Evolutionary conservation across 2,329 filamentous ascomycete species (phyloP).

Genomic region (Hymenoscyphus scutula): DNA sequence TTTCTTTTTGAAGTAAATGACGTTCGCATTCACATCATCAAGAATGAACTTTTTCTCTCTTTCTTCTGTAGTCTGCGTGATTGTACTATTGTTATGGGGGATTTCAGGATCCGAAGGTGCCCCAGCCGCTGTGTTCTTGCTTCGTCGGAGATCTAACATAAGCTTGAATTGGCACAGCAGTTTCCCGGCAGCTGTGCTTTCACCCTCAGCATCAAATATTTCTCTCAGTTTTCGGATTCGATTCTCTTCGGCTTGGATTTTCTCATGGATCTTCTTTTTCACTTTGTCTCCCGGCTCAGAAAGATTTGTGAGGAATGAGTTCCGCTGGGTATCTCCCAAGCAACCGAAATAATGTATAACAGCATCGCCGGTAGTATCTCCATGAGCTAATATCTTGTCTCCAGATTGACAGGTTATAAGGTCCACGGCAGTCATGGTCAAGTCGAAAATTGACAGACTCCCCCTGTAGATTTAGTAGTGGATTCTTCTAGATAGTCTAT

Average conservation of each 20-base stretch:
- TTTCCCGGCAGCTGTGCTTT: slow-evolving; percentile 4
- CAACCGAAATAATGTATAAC: slow-evolving; percentile 12
- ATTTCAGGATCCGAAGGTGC: not conserved
- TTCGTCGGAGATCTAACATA: not conserved
- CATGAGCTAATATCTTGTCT: slow-evolving; percentile 3
- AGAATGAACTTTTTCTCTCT: slow-evolving; percentile 5
- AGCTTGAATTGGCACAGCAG: slow-evolving; percentile 5
- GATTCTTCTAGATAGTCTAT: not conserved
- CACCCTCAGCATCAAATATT: slow-evolving; percentile 3
- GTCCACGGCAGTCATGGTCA: not conserved
- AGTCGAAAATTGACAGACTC: not conserved
- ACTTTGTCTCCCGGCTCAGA: not conserved
- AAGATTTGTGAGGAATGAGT: not conserved
- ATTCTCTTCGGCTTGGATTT: not conserved
- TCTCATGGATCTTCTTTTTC: not conserved
- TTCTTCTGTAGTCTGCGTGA: not conserved
- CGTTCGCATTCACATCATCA: slow-evolving; percentile 6
- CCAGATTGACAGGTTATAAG: slow-evolving; percentile 3
- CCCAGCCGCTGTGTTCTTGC: not conserved
- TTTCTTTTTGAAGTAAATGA: slow-evolving; percentile 15
- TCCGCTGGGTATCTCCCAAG: slow-evolving; percentile 3
- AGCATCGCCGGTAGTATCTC: slow-evolving; percentile 7
- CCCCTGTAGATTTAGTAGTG: not conserved
- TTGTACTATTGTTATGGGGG: not conserved
- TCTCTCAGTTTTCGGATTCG: slow-evolving; percentile 9